Evolutionary conservation across 2,329 filamentous ascomycete species (phyloP).

Genomic region (Penicillium griseofulvum): DNA sequence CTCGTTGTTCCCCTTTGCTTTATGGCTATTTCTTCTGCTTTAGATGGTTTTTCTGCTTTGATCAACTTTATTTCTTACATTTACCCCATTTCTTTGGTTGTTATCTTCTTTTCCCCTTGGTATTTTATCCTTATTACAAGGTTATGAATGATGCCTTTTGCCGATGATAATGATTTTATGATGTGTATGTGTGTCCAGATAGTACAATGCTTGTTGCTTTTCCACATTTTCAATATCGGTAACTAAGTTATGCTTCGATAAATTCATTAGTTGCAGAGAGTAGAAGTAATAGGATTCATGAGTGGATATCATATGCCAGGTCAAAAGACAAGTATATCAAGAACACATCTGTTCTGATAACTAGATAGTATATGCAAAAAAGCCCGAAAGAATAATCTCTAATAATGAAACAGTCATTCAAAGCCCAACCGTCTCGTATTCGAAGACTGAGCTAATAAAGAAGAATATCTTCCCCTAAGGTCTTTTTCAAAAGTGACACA

Average conservation of each 20-base stretch:
- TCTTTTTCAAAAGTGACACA: background rate
- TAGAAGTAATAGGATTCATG: background rate
- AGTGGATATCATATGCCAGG: background rate
- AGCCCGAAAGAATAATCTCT: background rate
- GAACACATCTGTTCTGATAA: background rate
- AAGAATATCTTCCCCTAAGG: background rate
- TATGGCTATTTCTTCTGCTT: background rate
- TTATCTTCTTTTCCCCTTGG: background rate
- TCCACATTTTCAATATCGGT: background rate
- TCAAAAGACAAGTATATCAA: background rate
- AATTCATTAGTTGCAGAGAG: background rate
- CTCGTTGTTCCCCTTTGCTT: background rate
- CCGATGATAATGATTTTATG: slow-evolving; percentile 18
- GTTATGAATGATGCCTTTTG: slow-evolving; percentile 3
- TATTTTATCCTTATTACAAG: slow-evolving; percentile 1
- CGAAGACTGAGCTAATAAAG: slow-evolving; percentile 1
- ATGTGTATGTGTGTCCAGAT: slow-evolving; percentile 7
- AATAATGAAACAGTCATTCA: background rate
- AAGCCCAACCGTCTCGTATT: background rate
- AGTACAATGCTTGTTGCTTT: slow-evolving; percentile 6
- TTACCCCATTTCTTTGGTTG: background rate
- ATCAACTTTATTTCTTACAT: background rate
- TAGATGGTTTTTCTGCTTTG: background rate
- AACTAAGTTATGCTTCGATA: background rate
- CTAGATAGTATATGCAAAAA: background rate